Evolutionary conservation across 768 basidiomycete genomes (phyloP), one percentile per base, ranked within the genome.

Genomic region (Agrocybe praecox): DNA sequence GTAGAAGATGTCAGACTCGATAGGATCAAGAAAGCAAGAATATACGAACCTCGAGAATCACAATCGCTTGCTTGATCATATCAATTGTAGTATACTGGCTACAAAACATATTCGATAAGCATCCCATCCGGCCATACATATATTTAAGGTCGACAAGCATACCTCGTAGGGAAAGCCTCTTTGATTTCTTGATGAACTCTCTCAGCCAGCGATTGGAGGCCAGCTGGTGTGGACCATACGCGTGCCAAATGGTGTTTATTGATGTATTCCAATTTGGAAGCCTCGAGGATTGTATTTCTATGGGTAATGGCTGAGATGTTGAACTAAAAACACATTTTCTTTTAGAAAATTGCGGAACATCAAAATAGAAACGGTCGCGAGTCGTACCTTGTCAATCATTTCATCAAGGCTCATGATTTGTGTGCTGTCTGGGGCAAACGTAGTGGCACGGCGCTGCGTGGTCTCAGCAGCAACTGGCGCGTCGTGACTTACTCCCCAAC

Each of bases 221-320:
- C 86, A 14, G 79, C 72, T 2, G 80, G 72, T 6, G 75, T 75
- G 15, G 81, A 74, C 65, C 85, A 81, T 53, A 74, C 76, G 17
- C 75, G 75, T 72, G 85, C 79, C 15, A 99, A 71, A 65, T 96
- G 91, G 46, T 90, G 87, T 65, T 94, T 94, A 69, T 98, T 98
- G 52, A 98, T 74, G 67, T 88, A 92, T 63, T 88, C 87, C 15
- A 99, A 80, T 66, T 97, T 97, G 10, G 72, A 71, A 0, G 83
- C 80, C 59, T 95, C 92, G 14, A 98, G 81, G 15, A 86, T 82
- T n/a, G 90, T 85, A 57, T 93, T 89, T 26, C 93, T 84, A 54
- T 92, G 92, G 0, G 92, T 96, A 43, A 98, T 66, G 2, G 81
- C 80, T 0, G 81, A 71, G 22, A 98, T 76, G 50, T 93, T 87